phyloP scores from a whole-genome alignment of 1,284 basidiomycete genomes.

The Tilletiopsis washingtonensis region DNA sequence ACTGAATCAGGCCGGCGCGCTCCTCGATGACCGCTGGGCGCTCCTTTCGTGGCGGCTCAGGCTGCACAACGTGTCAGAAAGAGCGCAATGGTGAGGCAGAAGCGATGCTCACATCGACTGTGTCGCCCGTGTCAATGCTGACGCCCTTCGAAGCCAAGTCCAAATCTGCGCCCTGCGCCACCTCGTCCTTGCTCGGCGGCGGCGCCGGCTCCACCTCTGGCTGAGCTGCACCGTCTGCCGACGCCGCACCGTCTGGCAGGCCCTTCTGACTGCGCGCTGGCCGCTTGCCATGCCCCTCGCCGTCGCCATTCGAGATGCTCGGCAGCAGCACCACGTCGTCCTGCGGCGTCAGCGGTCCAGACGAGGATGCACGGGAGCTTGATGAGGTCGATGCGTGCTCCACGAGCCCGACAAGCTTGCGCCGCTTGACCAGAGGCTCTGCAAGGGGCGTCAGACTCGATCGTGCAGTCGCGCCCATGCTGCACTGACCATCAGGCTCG shows the following conservation, averaged over 20 bases:
- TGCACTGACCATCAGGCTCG: not conserved
- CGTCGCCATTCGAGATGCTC: slow-evolving; percentile 2
- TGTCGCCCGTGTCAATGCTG: slow-evolving; percentile 9
- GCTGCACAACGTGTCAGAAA: slow-evolving; percentile 2
- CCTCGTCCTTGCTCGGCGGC: slow-evolving; percentile 5
- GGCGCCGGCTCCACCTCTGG: slow-evolving; percentile 1
- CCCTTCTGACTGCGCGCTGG: slow-evolving; percentile 9
- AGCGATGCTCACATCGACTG: not conserved
- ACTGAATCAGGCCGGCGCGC: slow-evolving; percentile 71
- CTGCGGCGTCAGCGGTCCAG: not conserved
- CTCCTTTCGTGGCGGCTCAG: slow-evolving; percentile 24
- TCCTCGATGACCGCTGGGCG: slow-evolving; percentile 70
- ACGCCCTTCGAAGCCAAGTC: slow-evolving; percentile 16
- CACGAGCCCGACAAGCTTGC: slow-evolving; percentile 1
- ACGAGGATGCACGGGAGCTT: not conserved
- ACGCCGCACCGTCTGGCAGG: slow-evolving; percentile 3
- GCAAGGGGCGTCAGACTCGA: too few relatives aligned
- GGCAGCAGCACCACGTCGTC: not conserved
- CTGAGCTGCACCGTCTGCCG: not conserved
- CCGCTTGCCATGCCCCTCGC: slow-evolving; percentile 11
- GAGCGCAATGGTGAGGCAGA: too few relatives aligned
- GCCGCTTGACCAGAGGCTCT: too few relatives aligned
- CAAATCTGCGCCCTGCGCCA: slow-evolving; percentile 20
- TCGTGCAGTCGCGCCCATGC: too few relatives aligned
- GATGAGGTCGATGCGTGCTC: not conserved